Base-by-base conservation (phyloP, 208 protist genomes). In the Leptomonas pyrrhocoris region DNA sequence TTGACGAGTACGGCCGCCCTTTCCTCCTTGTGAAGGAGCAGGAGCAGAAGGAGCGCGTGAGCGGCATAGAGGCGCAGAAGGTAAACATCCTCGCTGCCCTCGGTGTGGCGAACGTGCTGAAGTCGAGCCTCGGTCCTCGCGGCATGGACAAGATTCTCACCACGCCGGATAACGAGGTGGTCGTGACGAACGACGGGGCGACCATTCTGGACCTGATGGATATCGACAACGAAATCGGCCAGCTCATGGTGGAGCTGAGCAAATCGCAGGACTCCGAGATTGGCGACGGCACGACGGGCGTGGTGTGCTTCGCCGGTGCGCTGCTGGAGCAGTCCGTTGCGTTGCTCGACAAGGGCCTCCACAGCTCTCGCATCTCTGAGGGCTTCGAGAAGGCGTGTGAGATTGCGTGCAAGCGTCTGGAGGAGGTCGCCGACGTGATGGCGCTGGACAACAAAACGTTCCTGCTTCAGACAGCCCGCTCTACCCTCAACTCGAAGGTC, bases 261-360 rank as follows among this genome's bases (percentile, higher is more conserved):
- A 98, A 99, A 79, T 99, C 98, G 21, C 98, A 99, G 85, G 99
- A 99, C 78, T 98, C 99, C 40, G 99, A 99, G 86, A 99, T 99
- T 76, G 99, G 99, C 56, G 99, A 99, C 82, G 99, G 99, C 36
- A 99, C 99, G 3, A 99, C 99, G 13, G 98, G 98, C 50, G 99
- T 99, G 36, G 98, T 99, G 1, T 99, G 99, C 63, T 90, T 99
- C 23, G 99, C 99, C 23, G 99, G 99, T 51, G 92, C 98, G 16
- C 90, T 99, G 12, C 84, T 99, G 2, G 98, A 99, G 84, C 96
- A 99, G 68, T 98, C 98, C 0, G 68, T 97, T 49, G 51, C 58
- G 18, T 90, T 99, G 7, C 86, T 99, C 3, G 98, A 99, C 69
- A 95, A 96, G 69, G 99, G 99, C 36, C 98, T 99, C 68, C 99